Evolutionary conservation across 306 rosid genomes (phyloP).

Genomic region (Gynostemma pentaphyllum): DNA sequence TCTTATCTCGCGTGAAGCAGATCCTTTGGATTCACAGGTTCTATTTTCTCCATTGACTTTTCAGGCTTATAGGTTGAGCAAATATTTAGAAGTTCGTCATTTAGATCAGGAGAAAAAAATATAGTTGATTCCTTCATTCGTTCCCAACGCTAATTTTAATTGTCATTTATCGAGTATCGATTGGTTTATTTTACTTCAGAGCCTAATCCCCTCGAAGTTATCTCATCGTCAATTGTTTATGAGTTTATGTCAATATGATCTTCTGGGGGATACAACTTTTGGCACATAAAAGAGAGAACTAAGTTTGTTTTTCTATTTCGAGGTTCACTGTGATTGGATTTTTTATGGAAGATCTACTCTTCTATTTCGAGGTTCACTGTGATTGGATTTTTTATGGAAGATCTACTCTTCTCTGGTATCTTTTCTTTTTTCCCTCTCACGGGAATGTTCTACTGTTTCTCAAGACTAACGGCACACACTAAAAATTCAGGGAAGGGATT

Average conservation of each 20-base stretch:
- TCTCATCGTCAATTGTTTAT: background rate
- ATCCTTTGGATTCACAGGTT: constrained; percentile 85
- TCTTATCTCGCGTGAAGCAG: constrained; percentile 74
- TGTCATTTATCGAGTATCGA: too few species aligned
- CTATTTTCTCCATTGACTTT: background rate
- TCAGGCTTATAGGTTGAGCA: background rate
- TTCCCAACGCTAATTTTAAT: background rate
- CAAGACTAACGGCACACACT: too few species aligned
- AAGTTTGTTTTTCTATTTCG: background rate
- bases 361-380: background rate
- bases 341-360: background rate
- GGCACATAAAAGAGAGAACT: background rate
- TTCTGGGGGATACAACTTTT: too few species aligned
- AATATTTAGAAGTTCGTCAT: background rate
- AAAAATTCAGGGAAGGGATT: too few species aligned
- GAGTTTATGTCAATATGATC: too few species aligned
- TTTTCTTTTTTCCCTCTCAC: too few species aligned
- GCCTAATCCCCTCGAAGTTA: background rate
- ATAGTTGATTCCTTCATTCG: background rate
- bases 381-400: too few species aligned
- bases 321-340: background rate
- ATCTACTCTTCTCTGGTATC: too few species aligned
- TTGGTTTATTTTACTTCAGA: too few species aligned
- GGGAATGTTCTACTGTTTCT: too few species aligned
- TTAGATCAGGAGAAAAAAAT: background rate